Base-by-base conservation (phyloP, 75 land plant genomes). In the Ceratopteris richardii region DNA sequence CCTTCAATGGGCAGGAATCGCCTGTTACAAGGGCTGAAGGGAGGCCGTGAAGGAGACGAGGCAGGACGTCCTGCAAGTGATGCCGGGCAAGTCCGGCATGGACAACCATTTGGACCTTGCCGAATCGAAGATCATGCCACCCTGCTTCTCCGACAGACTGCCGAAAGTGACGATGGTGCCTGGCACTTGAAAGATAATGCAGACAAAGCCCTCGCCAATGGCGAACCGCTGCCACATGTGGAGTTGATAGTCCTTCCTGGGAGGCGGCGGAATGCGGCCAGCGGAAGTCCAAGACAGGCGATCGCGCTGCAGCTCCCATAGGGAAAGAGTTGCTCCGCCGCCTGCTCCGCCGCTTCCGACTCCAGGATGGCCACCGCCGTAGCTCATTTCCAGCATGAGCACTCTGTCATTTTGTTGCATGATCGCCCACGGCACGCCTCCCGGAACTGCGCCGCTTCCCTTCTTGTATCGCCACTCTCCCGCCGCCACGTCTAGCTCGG, bases 161-260 rank as follows among this genome's bases (percentile, higher is more conserved):
- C 12, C 48, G 4, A 46, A 46, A 46, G 48, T n/a, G 48, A 46
- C 48, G 48, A 46, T 46, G 48, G 48, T 46, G 48, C 21, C 21
- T 2, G 48, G 48, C 2, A 46, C 21, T 2, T 7, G n/a, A 20
- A 46, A 46, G 4, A 17, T 46, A 17, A 17, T 46, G 48, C 21
- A 46, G 14, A 46, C 4, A 17, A n/a, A 46, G 48, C 48, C 48
- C 5, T 46, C 14, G 4, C 48, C 48, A 2, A 46, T 2, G 12
- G 48, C 48, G 14, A 46, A 46, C 3, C 48, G 48, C 4, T 20
- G 48, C 48, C 48, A 46, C 48, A 7, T 46, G 48, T 46, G 14
- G 14, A 46, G 14, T 2, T 20, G 21, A 20, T n/a, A 20, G 1
- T 20, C 3, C 5, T 17, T 4, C 14, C 17, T 20, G 1, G 48